These are phyloP conservation scores for Penicillium sp. DNA, from an alignment of 2,329 filamentous ascomycete species.

Conservation along the genomic window DNA sequence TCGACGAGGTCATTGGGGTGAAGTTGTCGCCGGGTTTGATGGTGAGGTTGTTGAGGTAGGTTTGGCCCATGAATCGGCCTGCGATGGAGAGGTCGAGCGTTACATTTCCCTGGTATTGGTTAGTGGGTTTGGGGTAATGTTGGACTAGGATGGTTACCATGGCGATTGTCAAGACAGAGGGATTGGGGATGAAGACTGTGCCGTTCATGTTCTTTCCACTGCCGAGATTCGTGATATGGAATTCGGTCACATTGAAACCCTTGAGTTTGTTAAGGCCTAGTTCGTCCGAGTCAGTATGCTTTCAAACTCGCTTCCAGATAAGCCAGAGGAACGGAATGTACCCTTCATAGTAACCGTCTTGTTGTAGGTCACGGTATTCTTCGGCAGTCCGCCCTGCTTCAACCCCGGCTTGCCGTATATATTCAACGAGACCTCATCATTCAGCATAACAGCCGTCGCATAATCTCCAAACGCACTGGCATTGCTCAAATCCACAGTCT, in stretches of 20 bases:
- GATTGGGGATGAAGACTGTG: slow-evolving; percentile 56
- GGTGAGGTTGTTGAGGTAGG: slow-evolving; percentile 49
- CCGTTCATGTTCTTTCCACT: slow-evolving; percentile 54
- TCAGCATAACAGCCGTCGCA: slow-evolving; percentile 46
- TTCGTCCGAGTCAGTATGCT: neutral
- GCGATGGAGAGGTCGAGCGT: slow-evolving; percentile 51
- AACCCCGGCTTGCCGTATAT: slow-evolving; percentile 52
- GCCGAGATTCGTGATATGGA: slow-evolving; percentile 39
- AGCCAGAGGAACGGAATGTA: slow-evolving; percentile 23
- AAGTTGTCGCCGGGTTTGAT: slow-evolving; percentile 54
- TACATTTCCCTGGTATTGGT: slow-evolving; percentile 47
- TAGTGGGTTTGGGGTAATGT: slow-evolving; percentile 2
- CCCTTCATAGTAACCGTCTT: slow-evolving; percentile 56
- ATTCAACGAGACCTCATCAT: slow-evolving; percentile 48
- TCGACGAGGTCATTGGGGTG: slow-evolving; percentile 47
- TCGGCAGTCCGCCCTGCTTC: slow-evolving; percentile 49
- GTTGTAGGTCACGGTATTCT: slow-evolving; percentile 52
- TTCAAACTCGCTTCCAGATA: neutral
- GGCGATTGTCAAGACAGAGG: slow-evolving; percentile 53
- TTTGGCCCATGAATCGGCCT: slow-evolving; percentile 47
- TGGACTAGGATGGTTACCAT: slow-evolving; percentile 36
- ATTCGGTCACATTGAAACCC: slow-evolving; percentile 49
- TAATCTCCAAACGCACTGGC: slow-evolving; percentile 48
- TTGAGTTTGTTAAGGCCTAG: slow-evolving; percentile 56
- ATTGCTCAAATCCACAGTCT: slow-evolving; percentile 44